Base-by-base conservation (phyloP, 495 filamentous ascomycete genomes). In the Penicillium bovifimosum region DNA sequence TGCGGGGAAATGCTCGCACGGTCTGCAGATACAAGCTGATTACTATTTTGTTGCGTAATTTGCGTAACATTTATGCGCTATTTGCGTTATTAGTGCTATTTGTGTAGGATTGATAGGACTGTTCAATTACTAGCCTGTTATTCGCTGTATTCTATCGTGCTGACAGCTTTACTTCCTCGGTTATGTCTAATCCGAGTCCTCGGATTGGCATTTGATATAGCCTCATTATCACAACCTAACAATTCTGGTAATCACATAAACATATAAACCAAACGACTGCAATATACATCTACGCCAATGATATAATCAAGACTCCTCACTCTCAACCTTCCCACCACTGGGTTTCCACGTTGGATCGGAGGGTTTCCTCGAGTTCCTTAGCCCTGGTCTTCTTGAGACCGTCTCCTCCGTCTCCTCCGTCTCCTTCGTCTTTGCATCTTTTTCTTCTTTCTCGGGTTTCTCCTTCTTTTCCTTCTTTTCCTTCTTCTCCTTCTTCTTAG, bases 1-100 rank as follows among this genome's bases (percentile, higher is more conserved):
- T 50, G 50, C 61, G 64, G 64, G 63, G 52, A 51, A 58, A 31
- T 16, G 2, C 20, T 24, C 28, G 33, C 50, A 52, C 55, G 40
- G 50, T 4, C 20, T 24, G 4, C 20, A 24, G 4, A 24, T 24
- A 24, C 4, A 4, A 24, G 20, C 20, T 24, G 20, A 24, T 24
- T 24, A 24, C 4, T 4, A 24, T 24, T 24, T n/a, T n/a, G n/a
- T n/a, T 24, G 20, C 20, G 20, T 24, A 2, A 24, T 24, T 24
- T 24, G 20, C 4, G 20, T n/a, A n/a, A n/a, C n/a, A n/a, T n/a
- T n/a, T n/a, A n/a, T 24, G 20, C 20, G 20, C 4, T 24, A 24
- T 24, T 24, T 24, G 20, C 4, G 20, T n/a, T n/a, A n/a, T n/a
- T n/a, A n/a, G n/a, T 24, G 20, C 4, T 24, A 24, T 24, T 24